phyloP scores from a whole-genome alignment of 225 moss, liverwort and hornwort species.

The Antitrichia curtipendula region DNA sequence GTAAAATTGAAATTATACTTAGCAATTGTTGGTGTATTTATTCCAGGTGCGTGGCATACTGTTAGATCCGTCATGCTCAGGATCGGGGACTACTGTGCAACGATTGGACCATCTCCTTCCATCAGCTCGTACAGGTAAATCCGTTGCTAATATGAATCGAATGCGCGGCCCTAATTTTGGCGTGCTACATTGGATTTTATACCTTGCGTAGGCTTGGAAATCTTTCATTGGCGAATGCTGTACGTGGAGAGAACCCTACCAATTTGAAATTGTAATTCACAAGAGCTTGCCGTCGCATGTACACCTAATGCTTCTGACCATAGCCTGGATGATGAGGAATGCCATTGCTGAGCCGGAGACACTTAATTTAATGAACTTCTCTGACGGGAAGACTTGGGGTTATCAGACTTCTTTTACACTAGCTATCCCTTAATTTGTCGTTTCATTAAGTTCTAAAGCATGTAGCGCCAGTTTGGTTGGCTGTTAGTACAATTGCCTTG shows the following conservation, averaged over 20 bases:
- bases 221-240: not conserved
- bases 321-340: not conserved
- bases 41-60: slow-evolving; percentile 75
- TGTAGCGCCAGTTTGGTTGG: not conserved
- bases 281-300: not conserved
- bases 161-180: not conserved
- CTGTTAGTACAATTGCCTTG: not conserved
- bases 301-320: not conserved
- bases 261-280: not conserved
- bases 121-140: slow-evolving; percentile 50
- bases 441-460: not conserved
- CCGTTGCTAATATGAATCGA: not conserved
- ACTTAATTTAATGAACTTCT: not conserved
- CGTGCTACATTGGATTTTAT: not conserved
- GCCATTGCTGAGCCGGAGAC: not conserved
- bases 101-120: slow-evolving; percentile 90
- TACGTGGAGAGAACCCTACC: not conserved
- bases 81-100: slow-evolving; percentile 80
- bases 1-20: not conserved
- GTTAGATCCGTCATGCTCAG: slow-evolving; percentile 94
- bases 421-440: not conserved
- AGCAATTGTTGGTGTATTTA: not conserved
- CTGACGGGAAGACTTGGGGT: not conserved
- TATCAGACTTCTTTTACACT: not conserved
- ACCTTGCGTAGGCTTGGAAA: not conserved